Conservation (phyloP, 768 basidiomycete species). For the Mycena metata region DNA sequence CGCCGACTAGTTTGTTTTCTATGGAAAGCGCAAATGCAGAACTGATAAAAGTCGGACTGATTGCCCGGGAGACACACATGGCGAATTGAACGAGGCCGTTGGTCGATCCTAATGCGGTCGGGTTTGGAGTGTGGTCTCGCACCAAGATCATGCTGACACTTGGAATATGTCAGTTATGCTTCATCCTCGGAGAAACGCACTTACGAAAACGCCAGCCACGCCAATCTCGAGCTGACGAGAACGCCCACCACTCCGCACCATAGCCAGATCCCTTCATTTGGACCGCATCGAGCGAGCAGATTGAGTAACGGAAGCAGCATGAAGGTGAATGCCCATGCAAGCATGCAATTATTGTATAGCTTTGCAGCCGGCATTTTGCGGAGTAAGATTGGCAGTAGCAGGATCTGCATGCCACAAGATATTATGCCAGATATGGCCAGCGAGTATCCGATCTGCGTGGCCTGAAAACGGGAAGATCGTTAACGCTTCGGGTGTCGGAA, state of each 20-base stretch:
- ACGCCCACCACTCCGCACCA: conserved; percentile 64
- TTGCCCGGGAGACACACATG: conserved; percentile 69
- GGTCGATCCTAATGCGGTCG: no score
- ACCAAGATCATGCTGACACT: conserved; percentile 68
- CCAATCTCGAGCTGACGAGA: conserved; percentile 57
- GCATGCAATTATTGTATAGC: conserved; percentile 69
- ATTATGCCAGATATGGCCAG: conserved; percentile 64
- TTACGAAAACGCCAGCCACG: conserved; percentile 64
- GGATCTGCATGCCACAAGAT: conserved; percentile 62
- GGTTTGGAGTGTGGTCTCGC: conserved; percentile 61
- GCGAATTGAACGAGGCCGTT: conserved; percentile 63
- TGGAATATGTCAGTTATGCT: conserved; percentile 1
- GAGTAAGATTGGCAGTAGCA: conserved; percentile 67
- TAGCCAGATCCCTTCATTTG: conserved; percentile 41
- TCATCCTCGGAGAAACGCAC: conserved; percentile 25
- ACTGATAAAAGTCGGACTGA: conserved; percentile 65
- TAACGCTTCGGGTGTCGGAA: no score
- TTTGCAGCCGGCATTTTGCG: conserved; percentile 61
- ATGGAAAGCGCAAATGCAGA: conserved; percentile 4
- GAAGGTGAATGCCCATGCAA: conserved; percentile 66
- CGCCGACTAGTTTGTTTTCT: not conserved
- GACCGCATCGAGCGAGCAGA: conserved; percentile 50
- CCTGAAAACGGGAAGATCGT: conserved; percentile 39
- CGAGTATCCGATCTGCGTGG: conserved; percentile 55
- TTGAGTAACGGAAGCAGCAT: conserved; percentile 64